Percentiles rank a stretch among this genome's conserved stretches.
Evolutionary conservation across 208 protist genomes (phyloP).

Genomic region (Leishmania mexicana): DNA sequence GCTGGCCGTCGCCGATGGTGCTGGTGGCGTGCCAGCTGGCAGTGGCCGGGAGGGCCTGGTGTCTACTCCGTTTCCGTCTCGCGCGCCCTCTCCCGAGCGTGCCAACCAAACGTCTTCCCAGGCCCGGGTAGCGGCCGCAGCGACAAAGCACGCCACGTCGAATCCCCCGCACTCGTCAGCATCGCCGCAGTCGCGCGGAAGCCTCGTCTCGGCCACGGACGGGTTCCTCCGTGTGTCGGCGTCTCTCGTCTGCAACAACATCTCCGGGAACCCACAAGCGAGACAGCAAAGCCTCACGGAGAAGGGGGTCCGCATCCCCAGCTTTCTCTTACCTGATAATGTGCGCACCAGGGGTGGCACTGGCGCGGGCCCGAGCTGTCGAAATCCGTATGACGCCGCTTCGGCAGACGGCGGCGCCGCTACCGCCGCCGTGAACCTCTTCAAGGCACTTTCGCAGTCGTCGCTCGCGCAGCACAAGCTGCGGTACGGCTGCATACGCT

Average conservation of each 20-base stretch:
- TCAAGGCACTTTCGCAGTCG: conserved; percentile 54
- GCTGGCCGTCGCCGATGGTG: not conserved
- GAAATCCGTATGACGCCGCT: not conserved
- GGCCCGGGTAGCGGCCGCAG: not conserved
- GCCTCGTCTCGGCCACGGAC: conserved; percentile 36
- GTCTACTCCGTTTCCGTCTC: not conserved
- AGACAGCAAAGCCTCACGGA: conserved; percentile 40
- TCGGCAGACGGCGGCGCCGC: not conserved
- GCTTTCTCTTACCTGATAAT: conserved; percentile 20
- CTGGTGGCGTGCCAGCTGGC: not conserved
- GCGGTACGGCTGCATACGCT: conserved; percentile 58
- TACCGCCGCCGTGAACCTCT: conserved; percentile 52
- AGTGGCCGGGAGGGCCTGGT: conserved; percentile 12
- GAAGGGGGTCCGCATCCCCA: conserved; percentile 46
- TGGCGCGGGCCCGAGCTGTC: not conserved
- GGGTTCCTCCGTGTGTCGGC: conserved; percentile 54
- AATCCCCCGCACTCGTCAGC: not conserved
- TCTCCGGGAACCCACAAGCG: conserved; percentile 64
- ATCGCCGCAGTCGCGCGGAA: not conserved
- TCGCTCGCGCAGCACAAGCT: conserved; percentile 74
- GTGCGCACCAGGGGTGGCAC: not conserved
- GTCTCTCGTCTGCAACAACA: conserved; percentile 64
- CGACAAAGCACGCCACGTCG: not conserved
- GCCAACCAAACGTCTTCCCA: not conserved
- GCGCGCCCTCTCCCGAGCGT: conserved; percentile 15